Conservation (phyloP, 805 yeast genomes). For the Hanseniaspora occidentalis region DNA sequence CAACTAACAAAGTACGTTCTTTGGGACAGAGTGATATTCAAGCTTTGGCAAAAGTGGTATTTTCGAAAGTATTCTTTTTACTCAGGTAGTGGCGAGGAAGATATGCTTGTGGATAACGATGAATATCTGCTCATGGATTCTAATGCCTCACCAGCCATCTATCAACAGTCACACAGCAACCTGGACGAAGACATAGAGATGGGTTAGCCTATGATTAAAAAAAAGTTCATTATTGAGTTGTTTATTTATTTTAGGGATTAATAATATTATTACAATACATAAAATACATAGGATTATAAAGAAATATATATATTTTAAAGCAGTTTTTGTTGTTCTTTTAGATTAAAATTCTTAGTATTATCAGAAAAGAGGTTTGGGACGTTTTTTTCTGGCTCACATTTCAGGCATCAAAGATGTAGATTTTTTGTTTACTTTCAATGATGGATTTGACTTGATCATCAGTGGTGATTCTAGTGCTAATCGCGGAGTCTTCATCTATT, state of each 20-base stretch:
- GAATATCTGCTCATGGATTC: no score
- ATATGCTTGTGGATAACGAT: slow-evolving; percentile 8
- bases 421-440: slow-evolving; percentile 25
- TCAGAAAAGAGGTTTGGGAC: background rate
- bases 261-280: no score
- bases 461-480: slow-evolving; percentile 23
- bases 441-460: slow-evolving; percentile 25
- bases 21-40: slow-evolving; percentile 11
- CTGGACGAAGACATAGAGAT: no score
- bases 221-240: no score
- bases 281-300: no score
- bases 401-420: slow-evolving; percentile 25
- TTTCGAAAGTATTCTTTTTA: slow-evolving; percentile 7
- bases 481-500: slow-evolving; percentile 14
- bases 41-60: slow-evolving; percentile 23
- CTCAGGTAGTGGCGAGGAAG: slow-evolving; percentile 2
- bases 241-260: no score
- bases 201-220: no score
- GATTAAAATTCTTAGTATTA: background rate
- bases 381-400: background rate
- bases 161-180: no score
- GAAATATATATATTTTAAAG: background rate
- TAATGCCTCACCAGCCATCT: no score
- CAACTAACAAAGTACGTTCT: slow-evolving; percentile 21
- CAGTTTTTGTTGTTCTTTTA: background rate